Evolutionary conservation across 2,329 filamentous ascomycete species (phyloP).

Genomic region (Microsporum canis): DNA sequence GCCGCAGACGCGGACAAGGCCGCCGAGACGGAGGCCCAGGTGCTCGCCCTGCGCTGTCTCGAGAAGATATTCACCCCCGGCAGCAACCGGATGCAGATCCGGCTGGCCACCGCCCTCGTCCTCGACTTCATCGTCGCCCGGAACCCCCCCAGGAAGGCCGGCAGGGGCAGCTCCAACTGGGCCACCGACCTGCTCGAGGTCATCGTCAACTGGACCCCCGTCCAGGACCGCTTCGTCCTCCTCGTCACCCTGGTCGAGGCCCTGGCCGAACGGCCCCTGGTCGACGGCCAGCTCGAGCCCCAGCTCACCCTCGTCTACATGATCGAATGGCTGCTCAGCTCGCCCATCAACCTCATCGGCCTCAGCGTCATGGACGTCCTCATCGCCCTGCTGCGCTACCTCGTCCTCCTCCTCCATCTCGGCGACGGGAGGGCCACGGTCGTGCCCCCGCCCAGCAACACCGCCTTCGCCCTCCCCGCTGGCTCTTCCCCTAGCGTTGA

Average conservation of each 20-base stretch:
- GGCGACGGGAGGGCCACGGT: constrained; percentile 27
- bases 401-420: constrained; percentile 60
- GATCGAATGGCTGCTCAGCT: constrained; percentile 71
- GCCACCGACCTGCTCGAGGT: constrained; percentile 70
- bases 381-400: constrained; percentile 71
- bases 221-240: constrained; percentile 89
- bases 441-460: not conserved
- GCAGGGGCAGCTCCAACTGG: constrained; percentile 62
- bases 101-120: constrained; percentile 60
- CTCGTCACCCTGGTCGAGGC: constrained; percentile 70
- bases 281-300: constrained; percentile 58
- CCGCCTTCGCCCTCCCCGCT: not conserved
- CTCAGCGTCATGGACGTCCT: constrained; percentile 93
- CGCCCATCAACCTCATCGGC: constrained; percentile 85
- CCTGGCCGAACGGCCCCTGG: constrained; percentile 55
- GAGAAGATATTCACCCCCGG: constrained; percentile 68
- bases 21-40: constrained; percentile 76
- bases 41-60: constrained; percentile 74
- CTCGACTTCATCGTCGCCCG: constrained; percentile 58
- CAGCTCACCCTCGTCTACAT: constrained; percentile 67
- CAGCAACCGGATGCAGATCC: constrained; percentile 71
- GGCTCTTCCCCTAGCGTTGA: not conserved
- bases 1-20: constrained; percentile 79
- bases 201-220: constrained; percentile 75
- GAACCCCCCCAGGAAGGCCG: constrained; percentile 41